Base-by-base conservation (phyloP, 768 basidiomycete species). In the Termitomyces sp. region DNA sequence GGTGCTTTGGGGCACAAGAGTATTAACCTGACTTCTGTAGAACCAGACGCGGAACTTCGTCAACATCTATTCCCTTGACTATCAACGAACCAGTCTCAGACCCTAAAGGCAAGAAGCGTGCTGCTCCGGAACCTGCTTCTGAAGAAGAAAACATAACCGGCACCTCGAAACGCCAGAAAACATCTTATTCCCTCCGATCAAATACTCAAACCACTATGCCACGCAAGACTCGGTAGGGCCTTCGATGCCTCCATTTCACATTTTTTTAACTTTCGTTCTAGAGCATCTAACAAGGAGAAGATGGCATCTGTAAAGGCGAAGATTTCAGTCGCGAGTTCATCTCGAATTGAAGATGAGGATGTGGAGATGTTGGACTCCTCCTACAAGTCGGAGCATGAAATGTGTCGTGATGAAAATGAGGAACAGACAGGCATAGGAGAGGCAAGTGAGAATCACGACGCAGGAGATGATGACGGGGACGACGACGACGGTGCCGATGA, bases 81-180 rank as follows among this genome's bases (percentile, higher is more conserved):
- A 92, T 92, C 73, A 86, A 85, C 85, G 92, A 93, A 79, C 83
- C 87, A 50, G 64, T 75, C 3, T 80, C 80, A 67, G 90, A 92
- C 74, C 72, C 73, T 63, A 95, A 95, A 74, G 94, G 93, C 58
- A 97, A 97, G 85, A 96, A 95, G 76, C 88, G 92, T 66, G 93
- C 92, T 40, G 83, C 79, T 33, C 87, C 88, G 49, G 89, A 92
- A 73, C 72, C 76, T 35, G 73, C 73, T 63, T 83, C 84, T 45
- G 88, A 88, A 72, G 85, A 88, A 69, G 88, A 91, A 70, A 74
- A 77, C 26, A 67, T 68, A 50, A 71, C 77, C 64, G 75, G 76
- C 59, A 42, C 40, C n/a, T 75, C 85, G 54, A 76, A 91, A 73
- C 88, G 85, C 64, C 76, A 77, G 50, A 81, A 78, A 73, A 84